Evolutionary conservation across 192 early-diverging fungal species (phyloP).

Genomic region (Anaeromyces robustus): DNA sequence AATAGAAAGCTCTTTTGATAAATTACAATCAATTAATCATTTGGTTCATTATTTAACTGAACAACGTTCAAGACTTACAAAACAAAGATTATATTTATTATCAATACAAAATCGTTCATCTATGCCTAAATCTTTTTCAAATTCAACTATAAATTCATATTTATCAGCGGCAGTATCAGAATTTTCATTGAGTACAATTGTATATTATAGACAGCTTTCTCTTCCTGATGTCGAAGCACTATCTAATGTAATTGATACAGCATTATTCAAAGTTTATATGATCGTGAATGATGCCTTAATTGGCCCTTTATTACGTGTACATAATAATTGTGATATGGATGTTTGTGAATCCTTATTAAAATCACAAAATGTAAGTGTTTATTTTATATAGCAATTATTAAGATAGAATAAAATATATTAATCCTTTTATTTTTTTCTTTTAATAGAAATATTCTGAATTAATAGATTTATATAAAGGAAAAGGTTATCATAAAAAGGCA

Average conservation of each 20-base stretch:
- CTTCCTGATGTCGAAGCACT: slow-evolving; percentile 7
- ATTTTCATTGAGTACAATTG: slow-evolving; percentile 4
- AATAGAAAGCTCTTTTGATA: slow-evolving; percentile 18
- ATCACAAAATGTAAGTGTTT: slow-evolving; percentile 38
- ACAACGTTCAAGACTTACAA: slow-evolving; percentile 59
- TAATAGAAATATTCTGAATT: slow-evolving; percentile 66
- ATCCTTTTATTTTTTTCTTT: not conserved
- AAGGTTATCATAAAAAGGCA: slow-evolving; percentile 77
- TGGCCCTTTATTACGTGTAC: slow-evolving; percentile 76
- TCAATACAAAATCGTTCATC: slow-evolving; percentile 8
- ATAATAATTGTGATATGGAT: slow-evolving; percentile 76
- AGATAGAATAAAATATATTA: not conserved
- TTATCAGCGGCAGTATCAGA: slow-evolving; percentile 1
- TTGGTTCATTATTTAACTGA: slow-evolving; percentile 80
- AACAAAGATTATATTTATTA: slow-evolving; percentile 13
- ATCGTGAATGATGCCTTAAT: slow-evolving; percentile 69
- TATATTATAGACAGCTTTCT: slow-evolving; percentile 17
- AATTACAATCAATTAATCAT: slow-evolving; percentile 28
- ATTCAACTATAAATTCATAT: not conserved
- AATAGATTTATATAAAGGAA: slow-evolving; percentile 85
- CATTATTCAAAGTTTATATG: slow-evolving; percentile 80
- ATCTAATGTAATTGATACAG: slow-evolving; percentile 57
- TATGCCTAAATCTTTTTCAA: slow-evolving; percentile 4
- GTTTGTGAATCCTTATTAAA: slow-evolving; percentile 65
- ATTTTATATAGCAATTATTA: not conserved